phyloP scores from a whole-genome alignment of 2,329 filamentous ascomycete species.

The Hypoxylon sp. region DNA sequence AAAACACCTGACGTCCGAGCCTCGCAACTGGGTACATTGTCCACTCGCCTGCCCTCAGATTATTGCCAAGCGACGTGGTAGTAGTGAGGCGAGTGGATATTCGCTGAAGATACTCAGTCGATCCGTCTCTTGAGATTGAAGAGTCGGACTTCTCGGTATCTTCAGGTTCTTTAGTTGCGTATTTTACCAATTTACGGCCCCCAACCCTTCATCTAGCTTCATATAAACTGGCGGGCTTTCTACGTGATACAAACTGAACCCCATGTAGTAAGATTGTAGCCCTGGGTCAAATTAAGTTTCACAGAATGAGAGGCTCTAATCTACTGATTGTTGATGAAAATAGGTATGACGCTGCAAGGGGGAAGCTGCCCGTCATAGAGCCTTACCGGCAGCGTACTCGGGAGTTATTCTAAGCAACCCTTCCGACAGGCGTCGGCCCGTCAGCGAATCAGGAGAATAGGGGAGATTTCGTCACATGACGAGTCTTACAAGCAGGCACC shows the following conservation, averaged over 20 bases:
- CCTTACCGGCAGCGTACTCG: slow-evolving; percentile 15
- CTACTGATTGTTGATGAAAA: slow-evolving; percentile 17
- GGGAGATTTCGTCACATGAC: slow-evolving; percentile 23
- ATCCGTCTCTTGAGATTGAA: slow-evolving; percentile 5
- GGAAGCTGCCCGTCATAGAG: slow-evolving; percentile 20
- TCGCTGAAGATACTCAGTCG: slow-evolving; percentile 4
- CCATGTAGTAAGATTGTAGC: slow-evolving; percentile 16
- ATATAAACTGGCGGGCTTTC: slow-evolving; percentile 5
- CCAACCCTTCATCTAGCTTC: slow-evolving; percentile 21
- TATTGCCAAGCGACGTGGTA: slow-evolving; percentile 14
- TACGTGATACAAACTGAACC: slow-evolving; percentile 28
- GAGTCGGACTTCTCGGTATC: slow-evolving; percentile 19
- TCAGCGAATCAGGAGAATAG: slow-evolving; percentile 4
- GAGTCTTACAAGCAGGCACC: slow-evolving; percentile 14
- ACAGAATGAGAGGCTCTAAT: slow-evolving; percentile 17
- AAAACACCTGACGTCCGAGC: slow-evolving; percentile 24
- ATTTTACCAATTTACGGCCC: slow-evolving; percentile 16
- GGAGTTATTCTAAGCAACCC: slow-evolving; percentile 1
- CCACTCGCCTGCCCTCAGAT: slow-evolving; percentile 12
- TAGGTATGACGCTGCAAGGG: slow-evolving; percentile 23
- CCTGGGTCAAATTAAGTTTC: slow-evolving; percentile 15
- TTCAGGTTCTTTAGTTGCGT: slow-evolving; percentile 1
- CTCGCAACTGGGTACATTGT: slow-evolving; percentile 18
- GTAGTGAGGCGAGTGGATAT: slow-evolving; percentile 24
- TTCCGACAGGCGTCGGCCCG: background rate